Percentiles rank a stretch among this genome's conserved stretches.
Conservation (phyloP, 805 yeast species). For the Nakazawaea anatomiae region DNA sequence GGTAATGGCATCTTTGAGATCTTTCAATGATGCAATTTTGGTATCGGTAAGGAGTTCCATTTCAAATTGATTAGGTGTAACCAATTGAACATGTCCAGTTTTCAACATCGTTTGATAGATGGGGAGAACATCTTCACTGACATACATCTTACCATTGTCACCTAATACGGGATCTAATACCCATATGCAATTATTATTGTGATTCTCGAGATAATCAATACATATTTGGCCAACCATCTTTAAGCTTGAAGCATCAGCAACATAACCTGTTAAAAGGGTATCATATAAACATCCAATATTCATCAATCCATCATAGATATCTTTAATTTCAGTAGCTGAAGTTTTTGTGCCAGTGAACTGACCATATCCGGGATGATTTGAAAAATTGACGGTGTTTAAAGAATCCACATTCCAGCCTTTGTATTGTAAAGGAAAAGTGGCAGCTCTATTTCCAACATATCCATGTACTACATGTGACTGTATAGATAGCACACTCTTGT, state of each 20-base stretch:
- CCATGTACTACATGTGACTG: constrained; percentile 96
- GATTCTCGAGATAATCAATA: constrained; percentile 21
- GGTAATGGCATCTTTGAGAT: constrained; percentile 32
- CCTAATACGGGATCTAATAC: constrained; percentile 90
- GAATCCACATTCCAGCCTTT: constrained; percentile 92
- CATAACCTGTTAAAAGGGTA: constrained; percentile 74
- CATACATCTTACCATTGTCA: constrained; percentile 81
- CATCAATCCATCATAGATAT: constrained; percentile 50
- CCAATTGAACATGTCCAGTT: constrained; percentile 38
- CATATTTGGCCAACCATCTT: constrained; percentile 40
- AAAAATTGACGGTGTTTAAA: constrained; percentile 80
- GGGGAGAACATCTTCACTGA: constrained; percentile 49
- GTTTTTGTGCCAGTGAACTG: constrained; percentile 53
- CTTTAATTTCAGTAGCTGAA: constrained; percentile 36
- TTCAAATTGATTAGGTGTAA: constrained; percentile 75
- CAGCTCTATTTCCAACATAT: constrained; percentile 88
- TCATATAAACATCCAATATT: constrained; percentile 48
- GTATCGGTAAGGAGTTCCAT: constrained; percentile 52
- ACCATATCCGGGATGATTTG: constrained; percentile 91
- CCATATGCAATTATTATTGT: constrained; percentile 37
- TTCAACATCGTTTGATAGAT: constrained; percentile 42
- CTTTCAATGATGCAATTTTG: constrained; percentile 29
- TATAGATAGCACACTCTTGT: constrained; percentile 40
- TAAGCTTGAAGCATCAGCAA: constrained; percentile 57
- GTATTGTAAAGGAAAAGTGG: constrained; percentile 82